A percentile compares a stretch with the other conserved stretches of the same genome.
phyloP scores from a whole-genome alignment of 2,329 filamentous ascomycete genomes.

The Exophiala sp. region DNA sequence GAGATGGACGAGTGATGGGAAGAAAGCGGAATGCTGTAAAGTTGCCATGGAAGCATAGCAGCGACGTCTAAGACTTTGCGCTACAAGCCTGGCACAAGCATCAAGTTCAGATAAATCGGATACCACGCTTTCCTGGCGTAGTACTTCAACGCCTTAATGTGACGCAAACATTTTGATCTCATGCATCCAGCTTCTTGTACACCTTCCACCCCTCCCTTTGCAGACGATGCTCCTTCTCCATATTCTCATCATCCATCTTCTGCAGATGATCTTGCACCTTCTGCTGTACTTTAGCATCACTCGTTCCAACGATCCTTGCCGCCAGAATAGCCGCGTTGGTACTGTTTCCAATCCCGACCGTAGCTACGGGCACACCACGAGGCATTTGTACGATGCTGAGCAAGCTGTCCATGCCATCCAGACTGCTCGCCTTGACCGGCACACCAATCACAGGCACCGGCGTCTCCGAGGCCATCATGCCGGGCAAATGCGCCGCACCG shows the following conservation, averaged over 20 bases:
- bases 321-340: conserved; percentile 68
- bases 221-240: conserved; percentile 28
- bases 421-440: conserved; percentile 64
- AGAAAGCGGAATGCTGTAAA: too few species aligned
- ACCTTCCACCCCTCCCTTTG: conserved; percentile 28
- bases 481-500: conserved; percentile 65
- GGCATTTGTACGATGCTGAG: conserved; percentile 71
- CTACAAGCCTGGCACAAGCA: too few species aligned
- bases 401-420: conserved; percentile 65
- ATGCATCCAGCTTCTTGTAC: conserved; percentile 27
- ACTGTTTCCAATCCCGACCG: conserved; percentile 69
- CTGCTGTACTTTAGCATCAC: conserved; percentile 21
- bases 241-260: conserved; percentile 28
- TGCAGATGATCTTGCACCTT: conserved; percentile 28
- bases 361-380: conserved; percentile 64
- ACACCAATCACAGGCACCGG: conserved; percentile 69
- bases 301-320: conserved; percentile 57
- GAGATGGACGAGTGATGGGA: too few species aligned
- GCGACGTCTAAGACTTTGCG: too few species aligned
- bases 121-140: too few species aligned
- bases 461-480: conserved; percentile 65
- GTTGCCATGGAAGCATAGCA: too few species aligned
- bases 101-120: too few species aligned
- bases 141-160: not conserved
- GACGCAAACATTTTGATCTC: not conserved